Conservation (phyloP, 306 rosid species). For the Medicago ruthenica region DNA sequence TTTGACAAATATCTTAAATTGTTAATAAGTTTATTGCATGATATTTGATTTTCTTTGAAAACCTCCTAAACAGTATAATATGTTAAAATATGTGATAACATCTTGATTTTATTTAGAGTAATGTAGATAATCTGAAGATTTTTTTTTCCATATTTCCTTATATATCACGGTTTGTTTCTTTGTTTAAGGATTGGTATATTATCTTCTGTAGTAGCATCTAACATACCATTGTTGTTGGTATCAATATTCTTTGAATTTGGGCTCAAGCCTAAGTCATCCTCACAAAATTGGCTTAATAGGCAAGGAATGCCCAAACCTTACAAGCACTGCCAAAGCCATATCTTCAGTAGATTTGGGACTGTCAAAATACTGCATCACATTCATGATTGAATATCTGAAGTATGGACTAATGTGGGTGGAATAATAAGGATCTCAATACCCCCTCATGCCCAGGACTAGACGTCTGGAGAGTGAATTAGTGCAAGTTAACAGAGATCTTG, state of each 20-base stretch:
- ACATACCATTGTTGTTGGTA: background rate
- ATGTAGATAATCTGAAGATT: background rate
- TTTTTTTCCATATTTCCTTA: constrained; percentile 1
- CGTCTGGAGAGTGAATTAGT: background rate
- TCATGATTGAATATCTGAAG: background rate
- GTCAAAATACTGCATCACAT: background rate
- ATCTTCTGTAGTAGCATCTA: constrained; percentile 22
- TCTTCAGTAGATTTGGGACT: background rate
- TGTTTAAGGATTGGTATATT: background rate
- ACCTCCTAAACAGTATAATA: constrained; percentile 17
- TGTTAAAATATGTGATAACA: background rate
- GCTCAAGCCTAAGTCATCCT: background rate
- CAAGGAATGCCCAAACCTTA: background rate
- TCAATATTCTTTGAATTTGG: background rate
- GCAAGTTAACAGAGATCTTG: background rate
- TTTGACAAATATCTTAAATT: constrained; percentile 1
- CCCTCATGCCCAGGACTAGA: background rate
- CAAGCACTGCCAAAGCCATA: background rate
- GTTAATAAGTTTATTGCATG: constrained; percentile 30
- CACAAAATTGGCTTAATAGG: background rate
- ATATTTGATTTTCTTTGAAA: constrained; percentile 21
- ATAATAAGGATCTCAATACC: background rate
- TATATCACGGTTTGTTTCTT: background rate
- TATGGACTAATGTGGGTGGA: background rate
- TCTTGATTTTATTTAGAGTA: background rate